Conservation (phyloP, 2,329 filamentous ascomycete genomes). For the Colletotrichum liaoningense region DNA sequence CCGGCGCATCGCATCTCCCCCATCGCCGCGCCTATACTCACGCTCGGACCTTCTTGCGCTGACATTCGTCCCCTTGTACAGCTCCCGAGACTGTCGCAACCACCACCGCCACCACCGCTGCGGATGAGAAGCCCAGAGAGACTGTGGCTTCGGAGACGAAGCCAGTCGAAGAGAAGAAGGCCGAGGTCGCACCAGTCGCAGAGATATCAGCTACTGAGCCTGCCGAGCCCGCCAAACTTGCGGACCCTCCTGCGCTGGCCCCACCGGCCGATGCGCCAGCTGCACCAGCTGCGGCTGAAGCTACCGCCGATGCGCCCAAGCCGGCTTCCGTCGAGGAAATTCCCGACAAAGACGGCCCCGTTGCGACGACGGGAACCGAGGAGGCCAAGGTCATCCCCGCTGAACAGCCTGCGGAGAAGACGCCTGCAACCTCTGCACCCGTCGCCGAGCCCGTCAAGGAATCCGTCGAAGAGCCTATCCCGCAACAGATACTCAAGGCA, state of each 20-base stretch:
- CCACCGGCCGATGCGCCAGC: constrained; percentile 33
- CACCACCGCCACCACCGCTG: not conserved
- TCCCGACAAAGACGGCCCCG: constrained; percentile 34
- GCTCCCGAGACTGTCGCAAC: constrained; percentile 16
- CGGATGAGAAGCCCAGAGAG: constrained; percentile 10
- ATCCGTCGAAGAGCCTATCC: constrained; percentile 37
- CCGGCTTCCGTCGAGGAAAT: constrained; percentile 31
- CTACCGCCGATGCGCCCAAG: constrained; percentile 49
- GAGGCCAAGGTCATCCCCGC: constrained; percentile 40
- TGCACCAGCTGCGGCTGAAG: constrained; percentile 39
- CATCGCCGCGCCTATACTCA: not conserved
- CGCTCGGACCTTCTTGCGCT: constrained; percentile 18
- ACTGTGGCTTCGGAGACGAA: constrained; percentile 13
- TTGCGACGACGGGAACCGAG: constrained; percentile 40
- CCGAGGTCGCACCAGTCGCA: not conserved
- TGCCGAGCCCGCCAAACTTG: constrained; percentile 38
- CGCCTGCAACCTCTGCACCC: constrained; percentile 17
- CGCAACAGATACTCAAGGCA: constrained; percentile 42
- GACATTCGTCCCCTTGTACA: not conserved
- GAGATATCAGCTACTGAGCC: constrained; percentile 21
- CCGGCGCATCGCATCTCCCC: not conserved
- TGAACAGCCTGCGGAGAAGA: constrained; percentile 9
- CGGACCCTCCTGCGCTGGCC: constrained; percentile 38
- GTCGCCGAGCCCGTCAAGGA: constrained; percentile 18
- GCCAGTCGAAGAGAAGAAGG: constrained; percentile 26